Evolutionary conservation across 306 rosid species (phyloP), one percentile per base, ranked within the genome.

Genomic region (Citrullus amarus): DNA sequence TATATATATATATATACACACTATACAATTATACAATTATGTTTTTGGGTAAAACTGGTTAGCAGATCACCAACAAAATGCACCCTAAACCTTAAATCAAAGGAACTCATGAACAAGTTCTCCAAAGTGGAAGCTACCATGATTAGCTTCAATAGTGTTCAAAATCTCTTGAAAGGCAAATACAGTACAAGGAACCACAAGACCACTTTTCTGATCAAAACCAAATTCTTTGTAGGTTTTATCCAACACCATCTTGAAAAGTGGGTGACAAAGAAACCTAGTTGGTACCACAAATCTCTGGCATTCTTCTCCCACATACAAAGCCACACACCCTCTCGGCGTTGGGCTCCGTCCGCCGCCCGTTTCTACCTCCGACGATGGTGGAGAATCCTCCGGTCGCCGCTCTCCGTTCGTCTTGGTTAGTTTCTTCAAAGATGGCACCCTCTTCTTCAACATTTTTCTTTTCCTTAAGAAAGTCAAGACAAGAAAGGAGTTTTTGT

Each of bases 171-270:
- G 87, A 80, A 95, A 95, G 34, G 96, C 80, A 6, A 88, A 83
- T 74, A 88, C 93, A 79, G 78, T 89, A 83, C 96, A 92, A 39
- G 98, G 97, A 60, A 95, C 90, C 15, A 88, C 91, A 0, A 95
- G 85, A 1, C 97, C 96, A 73, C 79, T 84, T 82, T 82, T 88
- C 56, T 92, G 98, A 72, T 91, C 83, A 54, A 89, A 95, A 15
- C 98, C 98, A 77, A 88, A 95, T 83, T 92, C 98, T 53, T 89
- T 78, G 79, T 82, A 81, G 4, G 98, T 83, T 80, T 92, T 95
- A 77, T 92, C 92, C 53, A 92, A n/a, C 80, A 92, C 51, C 79
- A 92, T 95, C 93, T 89, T 95, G 88, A 95, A 91, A 22, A 95
- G 88, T 2, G 98, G 98, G 63, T 92, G 98, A 56, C 89, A 80